Base-by-base conservation (phyloP, 345 rosid genomes). In the Trapa bicornis region DNA sequence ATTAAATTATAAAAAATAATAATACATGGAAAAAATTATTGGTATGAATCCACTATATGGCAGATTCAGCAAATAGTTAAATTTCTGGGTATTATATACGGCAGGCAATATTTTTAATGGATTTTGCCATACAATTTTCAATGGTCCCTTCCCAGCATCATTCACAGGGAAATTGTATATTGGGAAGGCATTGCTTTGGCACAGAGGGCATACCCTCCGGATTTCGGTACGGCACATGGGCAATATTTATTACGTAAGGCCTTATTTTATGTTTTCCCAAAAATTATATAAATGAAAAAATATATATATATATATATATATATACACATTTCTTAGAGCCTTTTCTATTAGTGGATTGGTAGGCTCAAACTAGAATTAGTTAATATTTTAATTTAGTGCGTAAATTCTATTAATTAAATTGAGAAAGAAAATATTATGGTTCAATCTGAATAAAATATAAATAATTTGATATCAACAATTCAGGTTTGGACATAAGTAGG, bases 161-260 rank as follows among this genome's bases (percentile, higher is more conserved):
- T 58, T 58, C 35, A 58, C 35, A 33, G 37, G 13, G 37, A 11
- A 32, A 37, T 58, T 22, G 29, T 22, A 22, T 22, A 22, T 22
- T 22, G 29, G 29, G 5, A 16, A 58, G 35, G 63, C 37, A 11
- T 58, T 32, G 63, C 33, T 8, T 58, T 32, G 38, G 38, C 63
- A 32, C 29, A 22, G 29, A 22, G 29, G 29, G 29, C 29, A 22
- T 22, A 37, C 38, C 63, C 32, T 32, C 63, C 35, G 5, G 5
- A 58, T 58, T 58, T 11, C 14, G 63, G 63, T 32, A 33, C 63
- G 63, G 63, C 63, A 58, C 63, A 58, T 58, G 63, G 63, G 36
- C 63, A 32, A 37, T 32, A 58, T 58, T 58, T 58, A 58, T 58
- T 35, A 35, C 38, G 29, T 22, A 22, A 22, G 63, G 63, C 5